Base-by-base conservation (phyloP, 2,329 filamentous ascomycete species). In the Macroventuria anomochaeta region DNA sequence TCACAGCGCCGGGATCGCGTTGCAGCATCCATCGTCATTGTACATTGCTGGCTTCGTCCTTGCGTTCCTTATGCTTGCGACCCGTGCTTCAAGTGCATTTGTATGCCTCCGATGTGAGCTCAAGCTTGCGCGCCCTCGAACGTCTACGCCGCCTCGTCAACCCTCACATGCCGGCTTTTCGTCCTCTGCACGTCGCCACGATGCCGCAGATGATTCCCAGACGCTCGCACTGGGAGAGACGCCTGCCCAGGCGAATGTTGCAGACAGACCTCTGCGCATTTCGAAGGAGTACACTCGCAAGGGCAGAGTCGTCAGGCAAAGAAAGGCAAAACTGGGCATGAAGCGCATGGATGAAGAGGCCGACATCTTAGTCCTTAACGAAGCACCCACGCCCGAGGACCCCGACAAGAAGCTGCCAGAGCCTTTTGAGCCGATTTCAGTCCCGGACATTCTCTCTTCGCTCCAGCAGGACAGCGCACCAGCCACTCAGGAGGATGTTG, bases 81-180 rank as follows among this genome's bases (percentile, higher is more conserved):
- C 64, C 48, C 67, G 69, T 57, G 63, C 69, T 50, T 65, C 71
- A 51, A 63, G 65, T 62, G 72, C 72, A 60, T 74, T 72, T 46
- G 62, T 75, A 60, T 76, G 73, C 69, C 57, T 75, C 34, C 70
- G 70, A 60, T 76, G 74, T 68, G 70, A 74, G 61, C 64, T 74
- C 33, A 63, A 61, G 46, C 61, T 64, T 46, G 63, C 59, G 46
- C 68, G 63, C 15, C 60, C 62, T 12, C 56, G 57, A 40, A 40
- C 64, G 6, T 57, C 59, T 33, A 44, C 54, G 18, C 47, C 59
- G 26, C 26, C 60, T 20, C 61, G 57, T 13, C 57, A 49, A 47
- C 10, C 56, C 20, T 56, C 64, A 20, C 62, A 54, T 41, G 57
- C 68, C 41, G 53, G 43, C 50, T 72, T 74, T 62, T 73, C 70